A percentile compares a stretch with the other conserved stretches of the same genome.
These are phyloP conservation scores for Coccomyxa sp. DNA, from an alignment of 139 green algal species.

Conservation along the genomic window DNA sequence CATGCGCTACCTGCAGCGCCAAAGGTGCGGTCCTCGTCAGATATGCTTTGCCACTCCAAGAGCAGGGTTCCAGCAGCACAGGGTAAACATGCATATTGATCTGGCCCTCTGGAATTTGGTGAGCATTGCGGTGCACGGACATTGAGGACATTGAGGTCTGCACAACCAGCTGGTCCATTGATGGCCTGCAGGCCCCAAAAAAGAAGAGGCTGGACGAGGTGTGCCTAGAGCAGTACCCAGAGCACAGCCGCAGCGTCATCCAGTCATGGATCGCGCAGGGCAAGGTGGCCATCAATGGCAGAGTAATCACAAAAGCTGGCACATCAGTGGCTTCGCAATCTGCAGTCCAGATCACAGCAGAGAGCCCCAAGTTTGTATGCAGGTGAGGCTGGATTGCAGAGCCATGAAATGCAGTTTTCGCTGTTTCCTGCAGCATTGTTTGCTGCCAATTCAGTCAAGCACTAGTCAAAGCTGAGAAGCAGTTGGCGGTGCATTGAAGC, in stretches of 20 bases:
- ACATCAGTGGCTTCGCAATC: constrained; percentile 44
- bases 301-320: constrained; percentile 71
- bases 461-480: neutral
- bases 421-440: neutral
- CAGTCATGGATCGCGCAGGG: constrained; percentile 91
- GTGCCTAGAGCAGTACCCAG: constrained; percentile 64
- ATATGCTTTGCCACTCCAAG: neutral
- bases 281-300: constrained; percentile 75
- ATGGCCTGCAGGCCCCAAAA: neutral
- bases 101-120: neutral
- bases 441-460: neutral
- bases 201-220: constrained; percentile 79
- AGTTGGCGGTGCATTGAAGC: constrained; percentile 1
- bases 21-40: neutral
- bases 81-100: neutral
- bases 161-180: neutral
- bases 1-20: too few species aligned
- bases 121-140: neutral
- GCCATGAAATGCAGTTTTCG: neutral
- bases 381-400: constrained; percentile 18
- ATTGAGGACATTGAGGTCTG: neutral
- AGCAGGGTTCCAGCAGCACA: neutral
- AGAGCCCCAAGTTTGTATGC: constrained; percentile 84
- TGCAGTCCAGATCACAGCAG: constrained; percentile 61
- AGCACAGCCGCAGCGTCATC: constrained; percentile 68